Conservation (phyloP, 441 rosid species). For the Macaranga tanarius region DNA sequence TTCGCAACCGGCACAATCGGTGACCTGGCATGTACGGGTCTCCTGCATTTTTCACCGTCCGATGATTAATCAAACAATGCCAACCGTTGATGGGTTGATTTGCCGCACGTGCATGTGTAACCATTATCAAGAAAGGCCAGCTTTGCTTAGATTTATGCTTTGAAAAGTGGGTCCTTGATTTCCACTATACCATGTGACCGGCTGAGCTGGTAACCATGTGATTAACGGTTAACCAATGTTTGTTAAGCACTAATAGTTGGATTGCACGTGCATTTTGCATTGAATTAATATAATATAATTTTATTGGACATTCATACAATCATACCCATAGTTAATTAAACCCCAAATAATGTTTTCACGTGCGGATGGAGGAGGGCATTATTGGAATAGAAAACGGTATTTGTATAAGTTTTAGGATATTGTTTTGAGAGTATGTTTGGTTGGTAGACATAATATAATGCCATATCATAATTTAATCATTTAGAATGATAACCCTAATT, state of each 20-base stretch:
- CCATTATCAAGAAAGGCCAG: slow-evolving; percentile 35
- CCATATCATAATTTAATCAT: slow-evolving; percentile 34
- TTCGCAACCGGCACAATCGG: slow-evolving; percentile 31
- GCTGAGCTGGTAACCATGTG: slow-evolving; percentile 67
- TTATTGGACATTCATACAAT: slow-evolving; percentile 18
- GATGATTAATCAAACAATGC: background rate
- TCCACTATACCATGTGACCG: slow-evolving; percentile 42
- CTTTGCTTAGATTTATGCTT: slow-evolving; percentile 17
- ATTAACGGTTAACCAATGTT: slow-evolving; percentile 36
- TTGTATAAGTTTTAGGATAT: slow-evolving; percentile 9
- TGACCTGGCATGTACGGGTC: slow-evolving; percentile 18
- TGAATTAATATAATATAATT: background rate
- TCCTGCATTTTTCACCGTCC: slow-evolving; percentile 19
- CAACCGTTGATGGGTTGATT: slow-evolving; percentile 18
- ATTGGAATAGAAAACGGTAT: slow-evolving; percentile 3
- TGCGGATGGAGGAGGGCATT: slow-evolving; percentile 17
- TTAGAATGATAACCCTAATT: slow-evolving; percentile 23
- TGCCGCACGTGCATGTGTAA: slow-evolving; percentile 41
- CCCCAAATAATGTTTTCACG: background rate
- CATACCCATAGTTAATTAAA: background rate
- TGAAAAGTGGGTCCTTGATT: slow-evolving; percentile 27
- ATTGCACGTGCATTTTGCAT: slow-evolving; percentile 34
- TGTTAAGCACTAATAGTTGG: slow-evolving; percentile 26
- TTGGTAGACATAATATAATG: slow-evolving; percentile 16
- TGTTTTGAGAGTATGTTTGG: slow-evolving; percentile 35